phyloP scores from a whole-genome alignment of 2,329 filamentous ascomycete genomes.

The Cercospora beticola region DNA sequence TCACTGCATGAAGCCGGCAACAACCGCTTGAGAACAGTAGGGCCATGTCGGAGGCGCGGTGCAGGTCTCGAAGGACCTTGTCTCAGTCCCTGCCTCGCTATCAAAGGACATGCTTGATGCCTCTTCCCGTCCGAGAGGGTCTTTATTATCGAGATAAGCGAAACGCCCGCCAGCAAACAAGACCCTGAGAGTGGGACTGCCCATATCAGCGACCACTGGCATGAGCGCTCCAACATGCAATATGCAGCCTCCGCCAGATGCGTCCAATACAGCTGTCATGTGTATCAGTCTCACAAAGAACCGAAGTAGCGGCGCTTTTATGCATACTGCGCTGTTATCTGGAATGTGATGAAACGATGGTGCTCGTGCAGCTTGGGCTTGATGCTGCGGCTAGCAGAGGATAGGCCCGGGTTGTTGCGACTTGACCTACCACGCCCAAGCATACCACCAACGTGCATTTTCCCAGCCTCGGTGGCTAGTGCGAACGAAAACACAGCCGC shows the following conservation, averaged over 20 bases:
- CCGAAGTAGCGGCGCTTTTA: constrained; percentile 13
- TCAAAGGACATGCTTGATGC: not conserved
- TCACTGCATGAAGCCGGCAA: not conserved
- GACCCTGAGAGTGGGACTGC: constrained; percentile 7
- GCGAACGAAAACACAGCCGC: not conserved
- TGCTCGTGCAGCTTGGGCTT: constrained; percentile 11
- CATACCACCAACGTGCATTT: not conserved
- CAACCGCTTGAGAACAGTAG: not conserved
- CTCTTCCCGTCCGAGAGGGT: constrained; percentile 3
- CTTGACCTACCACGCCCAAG: not conserved
- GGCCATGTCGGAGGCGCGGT: not conserved
- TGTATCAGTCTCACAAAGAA: not conserved
- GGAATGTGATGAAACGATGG: constrained; percentile 16
- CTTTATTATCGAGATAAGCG: constrained; percentile 7
- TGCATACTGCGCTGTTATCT: constrained; percentile 9
- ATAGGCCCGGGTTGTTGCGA: not conserved
- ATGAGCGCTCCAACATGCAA: not conserved
- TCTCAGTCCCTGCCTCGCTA: not conserved
- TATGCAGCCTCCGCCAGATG: constrained; percentile 10
- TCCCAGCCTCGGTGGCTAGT: not conserved
- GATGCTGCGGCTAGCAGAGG: constrained; percentile 6
- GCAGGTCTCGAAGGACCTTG: not conserved
- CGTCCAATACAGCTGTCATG: constrained; percentile 19
- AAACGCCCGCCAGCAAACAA: constrained; percentile 3
- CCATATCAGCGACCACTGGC: constrained; percentile 5